Evolutionary conservation across 768 basidiomycete genomes (phyloP), one percentile per base, ranked within the genome.

Genomic region (Agaricus blazei): DNA sequence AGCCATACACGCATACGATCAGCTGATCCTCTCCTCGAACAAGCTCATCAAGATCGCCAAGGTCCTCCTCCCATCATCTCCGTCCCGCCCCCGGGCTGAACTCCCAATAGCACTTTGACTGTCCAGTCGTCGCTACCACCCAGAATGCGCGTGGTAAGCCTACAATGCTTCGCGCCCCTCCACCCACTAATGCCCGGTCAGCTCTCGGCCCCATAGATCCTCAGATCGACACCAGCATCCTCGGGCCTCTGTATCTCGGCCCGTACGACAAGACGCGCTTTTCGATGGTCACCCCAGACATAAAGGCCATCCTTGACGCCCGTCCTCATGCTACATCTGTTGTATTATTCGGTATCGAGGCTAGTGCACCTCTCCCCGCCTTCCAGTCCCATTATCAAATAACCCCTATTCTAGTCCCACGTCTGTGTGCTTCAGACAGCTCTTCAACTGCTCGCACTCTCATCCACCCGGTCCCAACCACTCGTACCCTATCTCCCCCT

Each of bases 321-420:
- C 76, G 74, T 26, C 76, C 78, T 3, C 62, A 71, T 12, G 65
- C 87, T 55, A 75, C 76, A 40, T 82, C 81, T 6, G 72, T 93
- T 45, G 81, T 96, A 6, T 66, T 98, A 4, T 84, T 93, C 58
- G 95, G 95, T 14, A 93, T 96, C 49, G 94, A 96, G 79, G 93
- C 90, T 59, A 37, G 80, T 15, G 11, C 24, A 27, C 44, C 27
- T 42, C 27, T 26, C 24, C 28, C 11, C 4, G 19, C 36, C 48
- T 50, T 37, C 37, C 43, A 43, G 29, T 23, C 28, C 19, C 5
- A 26, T 56, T 28, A 23, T 31, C 8, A 1, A 40, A 23, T 44
- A 48, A 46, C 52, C 24, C 31, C 11, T 14, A n/a, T 41, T 54
- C 45, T 29, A 94, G 93, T 81, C 89, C 14, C 94, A 96, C 62